Percentiles rank a stretch among this genome's conserved stretches.
Evolutionary conservation across 108 stramenopile species (phyloP).

Genomic region (Aurantiochytrium sp.): DNA sequence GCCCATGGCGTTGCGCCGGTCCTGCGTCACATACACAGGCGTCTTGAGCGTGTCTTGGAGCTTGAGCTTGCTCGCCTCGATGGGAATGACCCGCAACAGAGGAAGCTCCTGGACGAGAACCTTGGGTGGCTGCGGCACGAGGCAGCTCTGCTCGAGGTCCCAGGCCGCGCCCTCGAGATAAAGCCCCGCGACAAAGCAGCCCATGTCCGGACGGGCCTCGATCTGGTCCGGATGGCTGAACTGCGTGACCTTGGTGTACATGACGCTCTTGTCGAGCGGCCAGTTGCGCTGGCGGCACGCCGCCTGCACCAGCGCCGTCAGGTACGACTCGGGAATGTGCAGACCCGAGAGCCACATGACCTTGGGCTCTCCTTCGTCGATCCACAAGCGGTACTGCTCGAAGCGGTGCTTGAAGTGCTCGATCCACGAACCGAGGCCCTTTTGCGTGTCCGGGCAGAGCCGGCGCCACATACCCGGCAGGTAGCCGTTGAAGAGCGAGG

Average conservation of each 20-base stretch:
- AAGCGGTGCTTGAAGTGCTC: conserved; percentile 49
- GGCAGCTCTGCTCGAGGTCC: conserved; percentile 44
- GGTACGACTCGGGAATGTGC: conserved; percentile 67
- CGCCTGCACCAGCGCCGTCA: conserved; percentile 67
- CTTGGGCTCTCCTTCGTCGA: conserved; percentile 55
- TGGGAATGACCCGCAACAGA: conserved; percentile 62
- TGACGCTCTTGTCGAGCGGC: conserved; percentile 68
- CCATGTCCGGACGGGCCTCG: conserved; percentile 45
- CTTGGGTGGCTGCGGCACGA: conserved; percentile 64
- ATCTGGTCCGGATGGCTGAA: conserved; percentile 30
- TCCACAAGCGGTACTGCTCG: conserved; percentile 60
- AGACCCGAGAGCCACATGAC: conserved; percentile 66
- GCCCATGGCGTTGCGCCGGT: conserved; percentile 66
- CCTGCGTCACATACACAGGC: conserved; percentile 67
- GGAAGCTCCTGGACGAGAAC: conserved; percentile 63
- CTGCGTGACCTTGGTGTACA: conserved; percentile 60
- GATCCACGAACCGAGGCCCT: conserved; percentile 69
- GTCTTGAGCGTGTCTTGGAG: conserved; percentile 62
- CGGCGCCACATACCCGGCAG: conserved; percentile 54
- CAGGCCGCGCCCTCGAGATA: conserved; percentile 70
- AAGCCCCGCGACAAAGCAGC: conserved; percentile 59
- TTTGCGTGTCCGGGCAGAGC: conserved; percentile 59
- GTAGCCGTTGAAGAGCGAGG: conserved; percentile 61
- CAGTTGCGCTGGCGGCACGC: conserved; percentile 57
- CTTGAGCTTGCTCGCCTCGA: conserved; percentile 65